Evolutionary conservation across 768 basidiomycete genomes (phyloP).

Genomic region (Russula compacta): DNA sequence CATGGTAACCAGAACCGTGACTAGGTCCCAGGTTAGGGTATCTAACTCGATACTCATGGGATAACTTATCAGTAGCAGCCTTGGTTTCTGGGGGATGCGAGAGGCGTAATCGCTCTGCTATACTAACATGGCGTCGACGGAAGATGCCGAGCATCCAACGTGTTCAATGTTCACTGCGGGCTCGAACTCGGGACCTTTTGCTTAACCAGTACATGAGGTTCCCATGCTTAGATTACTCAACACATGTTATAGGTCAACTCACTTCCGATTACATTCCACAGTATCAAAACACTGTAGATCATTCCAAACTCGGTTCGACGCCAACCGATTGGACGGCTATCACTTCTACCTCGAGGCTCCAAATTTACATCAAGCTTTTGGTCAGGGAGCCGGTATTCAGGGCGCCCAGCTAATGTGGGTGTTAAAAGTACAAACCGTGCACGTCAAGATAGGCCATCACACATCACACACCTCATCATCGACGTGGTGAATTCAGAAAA

Average conservation of each 20-base stretch:
- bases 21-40: neutral
- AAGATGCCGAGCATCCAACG: neutral
- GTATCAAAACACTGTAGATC: neutral
- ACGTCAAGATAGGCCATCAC: neutral
- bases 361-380: neutral
- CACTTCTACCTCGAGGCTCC: neutral
- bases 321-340: neutral
- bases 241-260: neutral
- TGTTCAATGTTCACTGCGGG: neutral
- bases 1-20: no score
- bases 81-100: neutral
- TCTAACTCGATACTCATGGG: neutral
- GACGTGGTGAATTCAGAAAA: neutral
- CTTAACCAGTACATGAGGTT: neutral
- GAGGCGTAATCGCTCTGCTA: neutral
- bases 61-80: neutral
- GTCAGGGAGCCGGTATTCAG: neutral
- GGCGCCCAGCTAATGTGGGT: no score
- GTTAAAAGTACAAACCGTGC: neutral
- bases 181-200: neutral
- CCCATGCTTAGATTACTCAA: neutral
- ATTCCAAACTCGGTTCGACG: neutral
- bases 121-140: neutral
- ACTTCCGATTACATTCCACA: neutral
- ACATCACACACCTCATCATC: neutral